A percentile compares a stretch with the other conserved stretches of the same genome.
Conservation (phyloP, 2,329 filamentous ascomycete genomes). For the Colletotrichum plurivorum region DNA sequence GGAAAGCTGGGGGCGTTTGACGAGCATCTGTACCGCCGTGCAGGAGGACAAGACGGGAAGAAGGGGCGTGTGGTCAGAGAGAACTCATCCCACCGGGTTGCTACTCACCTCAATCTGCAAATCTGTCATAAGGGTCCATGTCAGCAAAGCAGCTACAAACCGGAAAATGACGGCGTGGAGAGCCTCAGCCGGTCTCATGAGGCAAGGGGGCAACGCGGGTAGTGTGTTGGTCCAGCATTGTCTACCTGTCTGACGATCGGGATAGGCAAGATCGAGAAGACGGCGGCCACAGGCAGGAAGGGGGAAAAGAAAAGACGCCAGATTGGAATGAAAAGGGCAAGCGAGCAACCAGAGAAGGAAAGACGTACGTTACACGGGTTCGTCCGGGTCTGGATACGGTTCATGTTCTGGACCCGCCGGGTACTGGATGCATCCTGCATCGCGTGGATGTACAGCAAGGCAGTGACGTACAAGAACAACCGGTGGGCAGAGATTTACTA, state of each 20-base stretch:
- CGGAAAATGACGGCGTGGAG: slow-evolving; percentile 1
- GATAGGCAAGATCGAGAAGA: background rate
- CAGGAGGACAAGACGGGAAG: background rate
- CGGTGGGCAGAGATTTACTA: slow-evolving; percentile 16
- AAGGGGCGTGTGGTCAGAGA: background rate
- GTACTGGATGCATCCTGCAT: slow-evolving; percentile 25
- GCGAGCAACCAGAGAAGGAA: slow-evolving; percentile 13
- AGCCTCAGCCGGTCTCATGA: slow-evolving; percentile 3
- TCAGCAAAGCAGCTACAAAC: slow-evolving; percentile 24
- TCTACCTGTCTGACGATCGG: too few species aligned
- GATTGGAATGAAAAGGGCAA: background rate
- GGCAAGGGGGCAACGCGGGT: background rate
- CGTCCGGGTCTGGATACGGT: slow-evolving; percentile 27
- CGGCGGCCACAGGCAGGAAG: background rate
- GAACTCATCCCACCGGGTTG: slow-evolving; percentile 2
- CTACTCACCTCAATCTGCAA: slow-evolving; percentile 33
- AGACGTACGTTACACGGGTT: slow-evolving; percentile 36
- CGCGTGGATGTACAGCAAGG: slow-evolving; percentile 5
- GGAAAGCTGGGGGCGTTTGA: background rate
- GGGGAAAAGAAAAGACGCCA: background rate
- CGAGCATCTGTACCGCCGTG: background rate
- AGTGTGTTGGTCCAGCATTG: too few species aligned
- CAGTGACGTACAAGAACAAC: slow-evolving; percentile 22
- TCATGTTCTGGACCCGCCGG: slow-evolving; percentile 34
- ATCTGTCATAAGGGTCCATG: slow-evolving; percentile 18